Evolutionary conservation across 2,329 filamentous ascomycete species (phyloP), one percentile per base, ranked within the genome.

Genomic region (Aspergillus luchuensis): DNA sequence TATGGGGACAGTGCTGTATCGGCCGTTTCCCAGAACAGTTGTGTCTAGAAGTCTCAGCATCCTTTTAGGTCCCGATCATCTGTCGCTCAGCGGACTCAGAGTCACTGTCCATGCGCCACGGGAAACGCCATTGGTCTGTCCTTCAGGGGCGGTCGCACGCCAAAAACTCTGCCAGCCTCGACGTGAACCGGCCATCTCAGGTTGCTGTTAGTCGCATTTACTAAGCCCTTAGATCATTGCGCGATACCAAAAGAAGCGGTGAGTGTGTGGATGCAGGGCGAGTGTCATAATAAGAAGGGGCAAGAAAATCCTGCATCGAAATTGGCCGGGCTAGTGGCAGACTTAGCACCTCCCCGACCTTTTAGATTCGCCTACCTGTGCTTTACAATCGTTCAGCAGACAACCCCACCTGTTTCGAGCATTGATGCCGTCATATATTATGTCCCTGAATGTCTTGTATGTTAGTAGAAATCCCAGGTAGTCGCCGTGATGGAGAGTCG

Each of bases 181-280:
- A 62, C 65, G 49, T 47, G 60, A 56, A 47, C 39, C 19, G 49
- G 50, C 52, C 59, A 65, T 62, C 30, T 36, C 56, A 45, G 17
- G 49, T 57, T 43, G 28, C 43, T 28, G 47, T 53, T 58, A 61
- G 57, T 62, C 48, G 53, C 57, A 49, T 64, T 56, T 25, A 21
- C n/a, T 63, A 59, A 61, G 50, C 30, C 21, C 59, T 38, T 54
- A 43, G 49, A 54, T 15, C 57, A 50, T 50, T 33, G 45, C 57
- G 51, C 36, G 41, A 47, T 36, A n/a, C 39, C 30, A 8, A 47
- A 65, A 68, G 62, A 43, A 65, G 66, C 65, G 66, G 66, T 68
- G 66, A 66, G 52, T 51, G 53, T 17, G 57, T 51, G 52, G 38
- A 36, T 59, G 59, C 36, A 59, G 17, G 38, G 11, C 47, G 41